Percentiles rank a stretch among this genome's conserved stretches.
phyloP scores from a whole-genome alignment of 192 early-diverging fungal species.

The Chytriomyces hyalinus region DNA sequence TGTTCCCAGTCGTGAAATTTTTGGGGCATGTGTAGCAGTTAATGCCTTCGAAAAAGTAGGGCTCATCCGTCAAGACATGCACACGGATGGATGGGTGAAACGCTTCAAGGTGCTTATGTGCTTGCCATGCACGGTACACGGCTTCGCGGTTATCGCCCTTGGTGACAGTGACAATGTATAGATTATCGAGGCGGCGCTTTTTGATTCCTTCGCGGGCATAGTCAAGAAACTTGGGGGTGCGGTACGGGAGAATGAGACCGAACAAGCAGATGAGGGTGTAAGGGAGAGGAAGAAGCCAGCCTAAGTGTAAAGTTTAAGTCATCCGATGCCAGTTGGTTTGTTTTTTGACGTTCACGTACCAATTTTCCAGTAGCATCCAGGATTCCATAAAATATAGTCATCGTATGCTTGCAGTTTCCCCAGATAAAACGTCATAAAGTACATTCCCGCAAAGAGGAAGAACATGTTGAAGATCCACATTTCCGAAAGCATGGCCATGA shows the following conservation, averaged over 20 bases:
- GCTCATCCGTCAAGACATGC: slow-evolving; percentile 65
- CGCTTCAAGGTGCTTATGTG: slow-evolving; percentile 59
- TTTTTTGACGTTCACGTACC: slow-evolving; percentile 33
- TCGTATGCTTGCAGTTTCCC: slow-evolving; percentile 45
- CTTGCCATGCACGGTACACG: slow-evolving; percentile 62
- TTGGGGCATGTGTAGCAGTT: slow-evolving; percentile 67
- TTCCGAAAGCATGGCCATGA: slow-evolving; percentile 60
- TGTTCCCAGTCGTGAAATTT: slow-evolving; percentile 48
- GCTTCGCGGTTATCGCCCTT: slow-evolving; percentile 61
- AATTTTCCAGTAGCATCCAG: slow-evolving; percentile 63
- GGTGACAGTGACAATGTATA: slow-evolving; percentile 65
- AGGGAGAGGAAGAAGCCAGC: slow-evolving; percentile 60
- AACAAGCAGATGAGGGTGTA: slow-evolving; percentile 66
- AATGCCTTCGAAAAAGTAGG: slow-evolving; percentile 67
- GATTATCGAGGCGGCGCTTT: slow-evolving; percentile 60
- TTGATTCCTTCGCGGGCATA: slow-evolving; percentile 51
- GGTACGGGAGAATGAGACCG: slow-evolving; percentile 60
- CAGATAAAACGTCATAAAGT: slow-evolving; percentile 54
- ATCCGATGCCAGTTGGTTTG: neutral
- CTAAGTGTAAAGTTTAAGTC: slow-evolving; percentile 28
- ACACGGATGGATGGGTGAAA: slow-evolving; percentile 61
- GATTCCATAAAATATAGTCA: slow-evolving; percentile 60
- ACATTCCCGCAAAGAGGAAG: slow-evolving; percentile 52
- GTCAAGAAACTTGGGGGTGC: slow-evolving; percentile 58
- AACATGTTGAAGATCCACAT: slow-evolving; percentile 60